Conservation (phyloP, 805 yeast genomes). For the Candida jianshihensis region DNA sequence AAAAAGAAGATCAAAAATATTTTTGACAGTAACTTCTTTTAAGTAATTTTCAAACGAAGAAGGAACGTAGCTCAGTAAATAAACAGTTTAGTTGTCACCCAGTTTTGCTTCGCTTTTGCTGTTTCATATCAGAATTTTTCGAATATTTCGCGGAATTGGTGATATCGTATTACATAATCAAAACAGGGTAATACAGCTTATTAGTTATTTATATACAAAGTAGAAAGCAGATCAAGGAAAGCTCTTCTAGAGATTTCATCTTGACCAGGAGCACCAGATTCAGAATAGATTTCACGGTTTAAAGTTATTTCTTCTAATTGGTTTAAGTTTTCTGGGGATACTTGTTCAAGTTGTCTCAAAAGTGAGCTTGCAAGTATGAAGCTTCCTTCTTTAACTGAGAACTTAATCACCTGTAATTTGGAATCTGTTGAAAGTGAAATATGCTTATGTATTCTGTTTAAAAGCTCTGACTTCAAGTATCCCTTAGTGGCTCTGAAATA, state of each 20-base stretch:
- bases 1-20: too few relatives aligned
- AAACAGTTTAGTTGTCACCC: too few relatives aligned
- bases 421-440: background rate
- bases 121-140: too few relatives aligned
- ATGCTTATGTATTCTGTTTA: background rate
- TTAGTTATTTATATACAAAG: background rate
- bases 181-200: too few relatives aligned
- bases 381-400: background rate
- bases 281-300: background rate
- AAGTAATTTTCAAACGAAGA: too few relatives aligned
- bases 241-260: background rate
- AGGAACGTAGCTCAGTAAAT: too few relatives aligned
- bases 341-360: background rate
- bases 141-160: too few relatives aligned
- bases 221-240: background rate
- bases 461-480: background rate
- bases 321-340: background rate
- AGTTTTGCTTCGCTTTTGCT: too few relatives aligned
- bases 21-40: too few relatives aligned
- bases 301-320: too few relatives aligned
- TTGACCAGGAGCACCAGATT: slow-evolving; percentile 2
- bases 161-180: too few relatives aligned
- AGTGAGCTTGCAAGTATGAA: background rate
- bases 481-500: background rate
- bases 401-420: background rate